A percentile compares a stretch with the other conserved stretches of the same genome.
phyloP scores from a whole-genome alignment of 1,284 basidiomycete genomes.

The Blastosporella zonata region DNA sequence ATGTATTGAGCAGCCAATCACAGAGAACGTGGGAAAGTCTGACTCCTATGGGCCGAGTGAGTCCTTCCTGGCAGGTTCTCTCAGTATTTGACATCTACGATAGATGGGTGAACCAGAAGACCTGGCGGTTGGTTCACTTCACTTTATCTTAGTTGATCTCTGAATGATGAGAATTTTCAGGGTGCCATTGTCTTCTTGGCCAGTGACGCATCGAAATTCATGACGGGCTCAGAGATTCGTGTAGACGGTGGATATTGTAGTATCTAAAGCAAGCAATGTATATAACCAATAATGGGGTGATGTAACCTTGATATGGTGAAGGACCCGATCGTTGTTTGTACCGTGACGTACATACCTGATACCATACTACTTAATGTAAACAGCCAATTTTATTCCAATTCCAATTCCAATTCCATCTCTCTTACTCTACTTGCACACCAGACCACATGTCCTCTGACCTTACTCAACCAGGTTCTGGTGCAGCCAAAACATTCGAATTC shows the following conservation, averaged over 20 bases:
- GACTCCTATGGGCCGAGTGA: constrained; percentile 85
- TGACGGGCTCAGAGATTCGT: constrained; percentile 82
- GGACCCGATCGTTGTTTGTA: too few species aligned
- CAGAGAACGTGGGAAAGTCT: constrained; percentile 87
- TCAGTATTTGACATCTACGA: not conserved
- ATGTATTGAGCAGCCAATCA: constrained; percentile 9
- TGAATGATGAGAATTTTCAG: constrained; percentile 31
- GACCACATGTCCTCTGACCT: constrained; percentile 10
- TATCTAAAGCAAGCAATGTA: constrained; percentile 39
- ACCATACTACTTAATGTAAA: too few species aligned
- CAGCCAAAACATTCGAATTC: constrained; percentile 60
- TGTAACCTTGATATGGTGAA: too few species aligned
- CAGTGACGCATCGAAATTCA: constrained; percentile 82
- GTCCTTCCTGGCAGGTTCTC: constrained; percentile 16
- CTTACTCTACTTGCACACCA: too few species aligned
- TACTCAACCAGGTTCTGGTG: constrained; percentile 6
- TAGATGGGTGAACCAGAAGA: constrained; percentile 80
- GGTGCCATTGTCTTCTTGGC: constrained; percentile 84
- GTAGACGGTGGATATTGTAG: constrained; percentile 85
- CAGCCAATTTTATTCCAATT: too few species aligned
- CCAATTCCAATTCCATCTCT: too few species aligned
- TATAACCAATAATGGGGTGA: too few species aligned
- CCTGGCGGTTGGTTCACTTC: constrained; percentile 49
- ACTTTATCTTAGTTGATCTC: not conserved
- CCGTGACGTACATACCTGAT: too few species aligned